Base-by-base conservation (phyloP, 176 grass and related monocot genomes). In the Saccharum spontaneum region DNA sequence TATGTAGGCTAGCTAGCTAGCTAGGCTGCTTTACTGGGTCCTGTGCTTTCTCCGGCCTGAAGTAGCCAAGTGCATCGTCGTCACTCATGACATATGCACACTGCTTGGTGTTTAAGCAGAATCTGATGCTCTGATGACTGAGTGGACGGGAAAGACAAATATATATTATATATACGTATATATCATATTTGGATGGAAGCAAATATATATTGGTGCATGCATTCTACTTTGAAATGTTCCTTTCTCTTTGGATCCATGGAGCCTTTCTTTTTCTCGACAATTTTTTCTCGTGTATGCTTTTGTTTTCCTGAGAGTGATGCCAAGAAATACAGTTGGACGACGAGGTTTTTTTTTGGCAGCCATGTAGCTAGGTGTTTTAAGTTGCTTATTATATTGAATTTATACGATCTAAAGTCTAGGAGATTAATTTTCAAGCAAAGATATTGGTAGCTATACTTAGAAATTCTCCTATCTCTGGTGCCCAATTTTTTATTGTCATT, bases 61-160 rank as follows among this genome's bases (percentile, higher is more conserved):
- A 73, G 71, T 33, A 72, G 40, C 26, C 31, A 69, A 86, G 78
- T 81, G 68, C 10, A 36, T 37, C 63, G 70, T 60, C 71, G 57
- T 83, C 22, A 60, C 55, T 60, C 55, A 13, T 89, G 30, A 67
- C 76, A 71, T 9, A 41, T 16, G 64, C 7, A 71, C 13, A 49
- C 87, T 67, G 97, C 93, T 94, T 99, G 89, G 85, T 96, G 87
- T 89, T 94, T 86, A 99, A 92, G 97, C 93, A 99, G 97, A 92
- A 99, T 99, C 97, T 90, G 91, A 89, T 99, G 78, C 97, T 81
- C 41, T 31, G 59, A 62, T 62, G 59, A 26, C n/a, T 62, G 10
- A 79, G 52, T 92, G 93, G 91, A 84, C 81, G 65, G 10, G 22
- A 36, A 24, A 39, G 50, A 17, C 3, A 79, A 54, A 62, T 22